A percentile compares a stretch with the other conserved stretches of the same genome.
Conservation (phyloP, 1,284 basidiomycete species). For the Leccinum griseonigrum region DNA sequence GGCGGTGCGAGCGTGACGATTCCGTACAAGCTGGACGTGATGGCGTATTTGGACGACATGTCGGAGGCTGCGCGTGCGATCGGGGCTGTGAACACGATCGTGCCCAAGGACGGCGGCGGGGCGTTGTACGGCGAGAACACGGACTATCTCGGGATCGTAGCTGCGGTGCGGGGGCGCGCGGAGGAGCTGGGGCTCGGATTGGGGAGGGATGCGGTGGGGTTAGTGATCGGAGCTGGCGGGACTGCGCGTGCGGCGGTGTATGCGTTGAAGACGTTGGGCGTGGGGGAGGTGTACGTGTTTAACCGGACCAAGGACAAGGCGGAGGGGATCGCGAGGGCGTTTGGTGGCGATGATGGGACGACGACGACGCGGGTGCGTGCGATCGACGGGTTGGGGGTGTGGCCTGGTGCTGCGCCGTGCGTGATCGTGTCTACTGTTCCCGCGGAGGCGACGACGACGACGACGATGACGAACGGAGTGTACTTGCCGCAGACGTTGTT, state of each 20-base stretch:
- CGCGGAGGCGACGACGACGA: slow-evolving; percentile 55
- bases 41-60: slow-evolving; percentile 73
- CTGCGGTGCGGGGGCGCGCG: slow-evolving; percentile 47
- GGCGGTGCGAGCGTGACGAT: slow-evolving; percentile 97
- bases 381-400: slow-evolving; percentile 54
- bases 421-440: slow-evolving; percentile 88
- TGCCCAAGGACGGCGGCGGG: slow-evolving; percentile 44
- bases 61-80: slow-evolving; percentile 80
- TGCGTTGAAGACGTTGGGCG: slow-evolving; percentile 72
- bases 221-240: slow-evolving; percentile 92
- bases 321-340: slow-evolving; percentile 60
- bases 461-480: slow-evolving; percentile 42
- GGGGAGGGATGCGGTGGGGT: slow-evolving; percentile 43
- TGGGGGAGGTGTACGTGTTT: slow-evolving; percentile 74
- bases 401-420: slow-evolving; percentile 62
- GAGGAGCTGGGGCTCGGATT: background rate
- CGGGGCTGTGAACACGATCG: slow-evolving; percentile 92
- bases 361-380: slow-evolving; percentile 49
- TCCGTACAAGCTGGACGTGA: slow-evolving; percentile 87
- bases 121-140: slow-evolving; percentile 87
- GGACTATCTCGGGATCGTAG: slow-evolving; percentile 85
- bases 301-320: slow-evolving; percentile 83
- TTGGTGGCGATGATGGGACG: slow-evolving; percentile 47
- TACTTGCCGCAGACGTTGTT: slow-evolving; percentile 59
- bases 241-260: slow-evolving; percentile 92